Percentiles rank a stretch among this genome's conserved stretches.
These are phyloP conservation scores for Cicer judaicum DNA, from an alignment of 306 rosid species.

Conservation along the genomic window DNA sequence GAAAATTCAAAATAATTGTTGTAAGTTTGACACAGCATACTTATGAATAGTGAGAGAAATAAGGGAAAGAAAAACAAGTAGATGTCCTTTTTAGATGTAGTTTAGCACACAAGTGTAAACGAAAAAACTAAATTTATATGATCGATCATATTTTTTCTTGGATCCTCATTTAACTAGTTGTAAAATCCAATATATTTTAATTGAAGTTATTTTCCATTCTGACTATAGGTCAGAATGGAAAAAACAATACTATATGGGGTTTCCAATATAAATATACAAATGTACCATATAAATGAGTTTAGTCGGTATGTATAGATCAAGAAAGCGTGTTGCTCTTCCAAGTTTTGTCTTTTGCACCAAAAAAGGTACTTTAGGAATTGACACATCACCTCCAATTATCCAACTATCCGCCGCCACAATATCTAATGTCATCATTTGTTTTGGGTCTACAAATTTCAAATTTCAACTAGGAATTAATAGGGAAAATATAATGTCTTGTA, in stretches of 20 bases:
- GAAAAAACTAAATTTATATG: too few relatives aligned
- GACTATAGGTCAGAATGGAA: background rate
- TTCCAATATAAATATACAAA: constrained; percentile 53
- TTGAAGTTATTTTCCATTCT: background rate
- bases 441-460: constrained; percentile 67
- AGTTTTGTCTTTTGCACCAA: constrained; percentile 80
- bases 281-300: constrained; percentile 40
- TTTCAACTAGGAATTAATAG: too few relatives aligned
- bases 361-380: constrained; percentile 69
- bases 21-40: too few relatives aligned
- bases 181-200: too few relatives aligned
- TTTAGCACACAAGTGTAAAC: too few relatives aligned
- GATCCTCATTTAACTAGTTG: too few relatives aligned
- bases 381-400: constrained; percentile 83
- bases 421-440: constrained; percentile 65
- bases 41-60: too few relatives aligned
- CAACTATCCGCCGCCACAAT: constrained; percentile 73
- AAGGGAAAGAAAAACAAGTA: too few relatives aligned
- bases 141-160: too few relatives aligned
- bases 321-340: constrained; percentile 49
- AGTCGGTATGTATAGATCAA: constrained; percentile 45
- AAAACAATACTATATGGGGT: background rate
- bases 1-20: too few relatives aligned
- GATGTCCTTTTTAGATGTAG: too few relatives aligned
- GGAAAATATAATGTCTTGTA: background rate